These are phyloP conservation scores for Beauveria bassiana DNA, from an alignment of 2,329 filamentous ascomycete species.

Conservation along the genomic window DNA sequence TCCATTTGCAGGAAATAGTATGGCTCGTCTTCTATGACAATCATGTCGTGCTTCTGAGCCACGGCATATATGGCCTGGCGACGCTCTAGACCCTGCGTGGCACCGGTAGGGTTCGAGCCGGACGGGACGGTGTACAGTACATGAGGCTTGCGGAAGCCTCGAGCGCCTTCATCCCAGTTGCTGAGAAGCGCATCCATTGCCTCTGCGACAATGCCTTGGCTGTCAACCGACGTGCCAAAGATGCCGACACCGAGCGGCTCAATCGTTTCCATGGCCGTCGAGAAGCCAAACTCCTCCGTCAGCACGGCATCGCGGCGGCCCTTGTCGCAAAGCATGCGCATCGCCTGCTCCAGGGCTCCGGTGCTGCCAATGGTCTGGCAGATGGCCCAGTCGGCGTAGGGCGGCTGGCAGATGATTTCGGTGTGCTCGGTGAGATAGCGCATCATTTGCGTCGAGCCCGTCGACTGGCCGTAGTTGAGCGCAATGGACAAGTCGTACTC, in stretches of 20 bases:
- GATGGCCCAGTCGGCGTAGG: constrained; percentile 85
- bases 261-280: constrained; percentile 57
- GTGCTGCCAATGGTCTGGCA: constrained; percentile 81
- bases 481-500: constrained; percentile 72
- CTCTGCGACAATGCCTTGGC: constrained; percentile 44
- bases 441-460: constrained; percentile 77
- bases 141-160: constrained; percentile 42
- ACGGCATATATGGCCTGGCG: constrained; percentile 68
- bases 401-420: constrained; percentile 78
- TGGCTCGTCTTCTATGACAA: constrained; percentile 86
- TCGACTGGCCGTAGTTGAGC: constrained; percentile 88
- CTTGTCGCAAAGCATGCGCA: constrained; percentile 69
- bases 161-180: constrained; percentile 38
- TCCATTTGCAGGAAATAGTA: constrained; percentile 93
- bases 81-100: constrained; percentile 64
- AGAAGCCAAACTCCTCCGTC: constrained; percentile 88
- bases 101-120: constrained; percentile 86
- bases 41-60: constrained; percentile 75
- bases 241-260: constrained; percentile 44
- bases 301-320: constrained; percentile 69
- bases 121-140: constrained; percentile 58
- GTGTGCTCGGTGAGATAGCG: constrained; percentile 93
- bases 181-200: constrained; percentile 43
- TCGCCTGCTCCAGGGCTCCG: constrained; percentile 71
- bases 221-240: constrained; percentile 44